Evolutionary conservation across 2,329 filamentous ascomycete genomes (phyloP).

Genomic region (Escovopsis weberi): DNA sequence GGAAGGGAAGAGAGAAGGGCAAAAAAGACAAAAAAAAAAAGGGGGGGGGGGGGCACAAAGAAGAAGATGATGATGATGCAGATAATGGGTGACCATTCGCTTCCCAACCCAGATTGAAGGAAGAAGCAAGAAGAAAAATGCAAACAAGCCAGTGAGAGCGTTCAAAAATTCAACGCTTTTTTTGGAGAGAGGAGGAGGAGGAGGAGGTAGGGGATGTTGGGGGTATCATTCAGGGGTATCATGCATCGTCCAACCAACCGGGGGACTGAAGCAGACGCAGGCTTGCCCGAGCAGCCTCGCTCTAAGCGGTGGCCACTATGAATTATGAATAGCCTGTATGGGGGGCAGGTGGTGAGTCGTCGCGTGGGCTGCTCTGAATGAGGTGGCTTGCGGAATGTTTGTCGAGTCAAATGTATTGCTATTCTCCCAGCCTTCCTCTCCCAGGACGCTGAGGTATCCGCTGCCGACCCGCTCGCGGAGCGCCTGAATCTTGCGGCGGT

Average conservation of each 20-base stretch:
- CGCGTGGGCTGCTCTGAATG: constrained; percentile 16
- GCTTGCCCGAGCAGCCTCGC: constrained; percentile 12
- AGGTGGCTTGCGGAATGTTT: constrained; percentile 13
- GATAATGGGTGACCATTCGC: constrained; percentile 1
- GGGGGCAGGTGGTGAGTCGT: constrained; percentile 17
- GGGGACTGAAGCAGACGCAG: neutral
- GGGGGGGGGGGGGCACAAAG: too few species aligned
- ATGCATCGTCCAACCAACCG: neutral
- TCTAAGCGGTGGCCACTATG: constrained; percentile 33
- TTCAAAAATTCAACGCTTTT: too few species aligned
- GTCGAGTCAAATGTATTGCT: constrained; percentile 12
- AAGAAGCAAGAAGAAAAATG: neutral
- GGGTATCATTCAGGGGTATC: constrained; percentile 17
- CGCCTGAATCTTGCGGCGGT: constrained; percentile 77
- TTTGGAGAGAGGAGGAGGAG: neutral
- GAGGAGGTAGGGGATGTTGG: neutral
- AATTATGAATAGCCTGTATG: constrained; percentile 34
- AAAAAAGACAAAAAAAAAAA: too few species aligned
- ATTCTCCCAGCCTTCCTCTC: constrained; percentile 56
- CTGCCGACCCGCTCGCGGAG: constrained; percentile 74
- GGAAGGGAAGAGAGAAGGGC: too few species aligned
- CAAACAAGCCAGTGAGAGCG: neutral
- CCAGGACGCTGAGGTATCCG: constrained; percentile 73
- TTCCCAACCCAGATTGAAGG: neutral
- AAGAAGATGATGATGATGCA: constrained; percentile 10